A percentile compares a stretch with the other conserved stretches of the same genome.
These are phyloP conservation scores for Avicennia marina DNA, from an alignment of 257 asterid species.

Conservation along the genomic window DNA sequence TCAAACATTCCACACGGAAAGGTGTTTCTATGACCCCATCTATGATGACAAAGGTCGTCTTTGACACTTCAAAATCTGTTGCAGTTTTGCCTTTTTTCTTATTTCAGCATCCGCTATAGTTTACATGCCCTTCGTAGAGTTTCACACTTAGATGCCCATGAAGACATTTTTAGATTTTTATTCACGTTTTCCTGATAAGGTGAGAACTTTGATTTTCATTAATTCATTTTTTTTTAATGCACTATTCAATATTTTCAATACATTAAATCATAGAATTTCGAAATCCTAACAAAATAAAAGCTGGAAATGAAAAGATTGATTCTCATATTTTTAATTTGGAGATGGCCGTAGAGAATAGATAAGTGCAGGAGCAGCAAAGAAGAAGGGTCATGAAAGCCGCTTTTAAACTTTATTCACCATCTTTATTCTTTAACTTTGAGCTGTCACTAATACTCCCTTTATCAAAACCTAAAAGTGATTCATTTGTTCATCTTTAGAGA, in stretches of 20 bases:
- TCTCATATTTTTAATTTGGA: not conserved
- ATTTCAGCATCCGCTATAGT: slow-evolving; percentile 29
- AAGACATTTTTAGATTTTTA: too few relatives aligned
- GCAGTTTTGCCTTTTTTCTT: slow-evolving; percentile 17
- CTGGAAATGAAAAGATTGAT: not conserved
- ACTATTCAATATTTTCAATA: too few relatives aligned
- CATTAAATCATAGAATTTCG: not conserved
- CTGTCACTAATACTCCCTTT: slow-evolving; percentile 19
- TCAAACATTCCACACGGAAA: slow-evolving; percentile 16
- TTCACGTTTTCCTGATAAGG: too few relatives aligned
- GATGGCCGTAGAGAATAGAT: not conserved
- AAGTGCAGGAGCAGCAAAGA: slow-evolving; percentile 23
- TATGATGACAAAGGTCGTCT: slow-evolving; percentile 38
- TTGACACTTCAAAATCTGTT: slow-evolving; percentile 22
- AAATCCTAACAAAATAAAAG: not conserved
- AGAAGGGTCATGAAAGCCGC: slow-evolving; percentile 36
- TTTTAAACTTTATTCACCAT: slow-evolving; percentile 46
- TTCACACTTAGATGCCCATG: too few relatives aligned
- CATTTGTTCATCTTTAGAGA: slow-evolving; percentile 4
- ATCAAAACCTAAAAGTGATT: slow-evolving; percentile 18
- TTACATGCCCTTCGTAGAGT: slow-evolving; percentile 14
- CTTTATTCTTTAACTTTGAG: slow-evolving; percentile 34
- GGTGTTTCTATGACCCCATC: slow-evolving; percentile 28
- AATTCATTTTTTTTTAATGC: too few relatives aligned
- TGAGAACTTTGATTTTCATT: too few relatives aligned